Base-by-base conservation (phyloP, 805 yeast species). In the Cyberlindnera euphorbiiphila region DNA sequence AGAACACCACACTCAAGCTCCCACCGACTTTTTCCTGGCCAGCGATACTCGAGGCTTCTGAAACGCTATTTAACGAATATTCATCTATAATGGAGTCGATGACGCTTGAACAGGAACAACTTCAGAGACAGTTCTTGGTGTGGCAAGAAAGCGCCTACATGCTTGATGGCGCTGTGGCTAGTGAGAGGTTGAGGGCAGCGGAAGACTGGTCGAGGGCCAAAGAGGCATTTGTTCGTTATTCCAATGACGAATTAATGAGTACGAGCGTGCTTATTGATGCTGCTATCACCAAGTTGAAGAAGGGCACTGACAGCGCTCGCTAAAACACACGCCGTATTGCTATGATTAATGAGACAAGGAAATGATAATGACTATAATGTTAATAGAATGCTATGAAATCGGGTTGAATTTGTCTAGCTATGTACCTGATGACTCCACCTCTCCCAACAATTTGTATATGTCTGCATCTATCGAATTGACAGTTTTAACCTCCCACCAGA, bases 71-170 rank as follows among this genome's bases (percentile, higher is more conserved):
- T 26, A 32, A 40, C 26, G 53, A 51, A 5, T 51, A 54, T 29
- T 36, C 53, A 5, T 19, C 31, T 9, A 26, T 43, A 4, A 51
- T 54, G 57, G 54, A 48, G 17, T 25, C 30, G 3, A 33, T 50
- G 13, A 50, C 47, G 4, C 41, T 41, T 25, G 54, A 51, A 10
- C 50, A 50, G 36, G 57, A 51, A 9, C 45, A 39, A 3, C 26
- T 50, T 16, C 50, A 47, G 29, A 51, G 43, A 22, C 43, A 51
- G n/a, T 30, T 51, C 9, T 21, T 46, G 18, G 34, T 53, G 12
- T 54, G 59, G 59, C 59, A 54, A 35, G 57, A 54, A 29, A 26
- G 54, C 7, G 51, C 46, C 3, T 54, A 46, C 27, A 36, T 53
- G 11, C 29, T 49, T 28, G 59, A 54, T 35, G 44, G 47, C 19